These are phyloP conservation scores for Mycena citricolor DNA, from an alignment of 1,284 basidiomycete genomes.

Conservation along the genomic window DNA sequence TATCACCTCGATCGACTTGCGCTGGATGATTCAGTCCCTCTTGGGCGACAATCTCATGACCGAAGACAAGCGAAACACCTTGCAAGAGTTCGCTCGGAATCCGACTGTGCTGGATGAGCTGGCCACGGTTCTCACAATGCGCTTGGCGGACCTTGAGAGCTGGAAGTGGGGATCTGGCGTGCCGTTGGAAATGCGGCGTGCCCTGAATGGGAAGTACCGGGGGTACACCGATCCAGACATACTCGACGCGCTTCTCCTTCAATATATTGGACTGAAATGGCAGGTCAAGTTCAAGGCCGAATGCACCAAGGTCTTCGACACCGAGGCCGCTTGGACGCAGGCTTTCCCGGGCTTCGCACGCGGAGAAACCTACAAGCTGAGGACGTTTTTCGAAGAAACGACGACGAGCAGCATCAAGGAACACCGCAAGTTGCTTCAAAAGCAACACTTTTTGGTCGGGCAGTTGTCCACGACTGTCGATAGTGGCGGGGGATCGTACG, in stretches of 20 bases:
- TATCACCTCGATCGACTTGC: slow-evolving; percentile 31
- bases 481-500: slow-evolving; percentile 28
- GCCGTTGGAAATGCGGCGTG: slow-evolving; percentile 42
- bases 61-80: slow-evolving; percentile 38
- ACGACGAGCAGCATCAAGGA: slow-evolving; percentile 25
- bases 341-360: slow-evolving; percentile 20
- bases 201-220: slow-evolving; percentile 46
- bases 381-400: slow-evolving; percentile 21
- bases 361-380: slow-evolving; percentile 18
- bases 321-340: slow-evolving; percentile 38
- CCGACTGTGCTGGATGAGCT: slow-evolving; percentile 38
- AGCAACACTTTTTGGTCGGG: slow-evolving; percentile 34
- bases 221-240: slow-evolving; percentile 47
- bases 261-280: slow-evolving; percentile 43
- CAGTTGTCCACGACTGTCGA: slow-evolving; percentile 30
- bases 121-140: slow-evolving; percentile 44
- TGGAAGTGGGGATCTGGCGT: slow-evolving; percentile 45
- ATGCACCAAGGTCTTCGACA: slow-evolving; percentile 31
- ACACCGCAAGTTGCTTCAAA: slow-evolving; percentile 25
- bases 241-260: slow-evolving; percentile 42
- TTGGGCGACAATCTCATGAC: slow-evolving; percentile 37
- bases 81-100: slow-evolving; percentile 42
- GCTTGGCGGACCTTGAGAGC: slow-evolving; percentile 36
- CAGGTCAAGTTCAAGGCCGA: slow-evolving; percentile 37
- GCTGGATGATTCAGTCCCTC: slow-evolving; percentile 34